These are phyloP conservation scores for Populus hybrid DNA, from an alignment of 441 rosid species.

Conservation along the genomic window DNA sequence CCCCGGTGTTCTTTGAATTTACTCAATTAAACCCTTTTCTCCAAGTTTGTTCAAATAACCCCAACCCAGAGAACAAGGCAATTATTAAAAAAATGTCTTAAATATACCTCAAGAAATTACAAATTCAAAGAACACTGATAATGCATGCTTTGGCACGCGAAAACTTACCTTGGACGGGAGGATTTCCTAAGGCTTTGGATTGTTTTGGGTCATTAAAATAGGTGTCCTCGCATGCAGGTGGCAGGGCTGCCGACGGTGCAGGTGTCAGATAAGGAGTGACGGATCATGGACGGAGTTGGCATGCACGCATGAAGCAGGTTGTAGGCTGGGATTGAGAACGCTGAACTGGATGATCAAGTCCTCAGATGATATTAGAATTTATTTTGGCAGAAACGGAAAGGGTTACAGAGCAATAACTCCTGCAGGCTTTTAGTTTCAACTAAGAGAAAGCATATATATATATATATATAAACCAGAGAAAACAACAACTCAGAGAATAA, in stretches of 20 bases:
- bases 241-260: not conserved
- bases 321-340: not conserved
- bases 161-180: no score
- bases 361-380: not conserved
- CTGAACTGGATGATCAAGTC: no score
- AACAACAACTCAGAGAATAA: not conserved
- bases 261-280: not conserved
- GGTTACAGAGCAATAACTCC: not conserved
- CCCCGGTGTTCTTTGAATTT: not conserved
- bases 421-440: not conserved
- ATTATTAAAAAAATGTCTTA: not conserved
- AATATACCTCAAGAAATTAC: not conserved
- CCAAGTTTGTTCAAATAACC: not conserved
- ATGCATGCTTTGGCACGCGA: no score
- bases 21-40: no score
- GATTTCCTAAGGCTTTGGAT: no score
- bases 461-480: not conserved
- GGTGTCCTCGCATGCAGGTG: not conserved
- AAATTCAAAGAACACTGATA: not conserved
- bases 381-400: not conserved
- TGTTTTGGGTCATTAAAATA: no score
- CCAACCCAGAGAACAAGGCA: not conserved
- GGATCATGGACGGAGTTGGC: not conserved
- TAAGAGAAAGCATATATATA: not conserved
- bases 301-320: not conserved